phyloP scores from a whole-genome alignment of 768 basidiomycete species.

The Rhizopogon sp. region DNA sequence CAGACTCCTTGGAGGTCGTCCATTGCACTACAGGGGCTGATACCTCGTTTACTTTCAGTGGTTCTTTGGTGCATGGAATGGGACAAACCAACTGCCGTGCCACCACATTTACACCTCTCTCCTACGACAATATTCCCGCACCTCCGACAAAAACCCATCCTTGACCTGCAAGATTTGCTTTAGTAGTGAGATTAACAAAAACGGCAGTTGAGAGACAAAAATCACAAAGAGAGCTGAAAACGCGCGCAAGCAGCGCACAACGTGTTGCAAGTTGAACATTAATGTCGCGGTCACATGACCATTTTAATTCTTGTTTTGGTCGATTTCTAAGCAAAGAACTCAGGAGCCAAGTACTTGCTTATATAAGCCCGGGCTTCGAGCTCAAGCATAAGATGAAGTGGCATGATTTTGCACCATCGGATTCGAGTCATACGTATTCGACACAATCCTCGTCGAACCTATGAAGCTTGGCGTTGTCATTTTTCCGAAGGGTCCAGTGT shows the following conservation, averaged over 20 bases:
- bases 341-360: too few relatives aligned
- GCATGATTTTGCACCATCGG: too few relatives aligned
- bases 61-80: background rate
- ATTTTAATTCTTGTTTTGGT: background rate
- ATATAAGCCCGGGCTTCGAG: too few relatives aligned
- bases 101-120: constrained; percentile 76
- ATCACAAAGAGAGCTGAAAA: background rate
- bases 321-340: too few relatives aligned
- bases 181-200: background rate
- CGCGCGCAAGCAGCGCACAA: background rate
- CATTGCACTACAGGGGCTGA: constrained; percentile 69
- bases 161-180: background rate
- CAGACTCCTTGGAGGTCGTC: constrained; percentile 36
- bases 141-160: constrained; percentile 81
- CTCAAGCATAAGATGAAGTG: too few relatives aligned
- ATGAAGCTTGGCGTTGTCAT: too few relatives aligned
- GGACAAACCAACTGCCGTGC: constrained; percentile 68
- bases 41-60: constrained; percentile 9
- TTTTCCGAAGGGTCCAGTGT: too few relatives aligned
- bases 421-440: too few relatives aligned
- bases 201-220: background rate
- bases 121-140: constrained; percentile 80
- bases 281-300: constrained; percentile 8
- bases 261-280: background rate
- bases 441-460: too few relatives aligned